Evolutionary conservation across 2,329 filamentous ascomycete species (phyloP), one percentile per base, ranked within the genome.

Genomic region (Diaporthe citrichinensis): DNA sequence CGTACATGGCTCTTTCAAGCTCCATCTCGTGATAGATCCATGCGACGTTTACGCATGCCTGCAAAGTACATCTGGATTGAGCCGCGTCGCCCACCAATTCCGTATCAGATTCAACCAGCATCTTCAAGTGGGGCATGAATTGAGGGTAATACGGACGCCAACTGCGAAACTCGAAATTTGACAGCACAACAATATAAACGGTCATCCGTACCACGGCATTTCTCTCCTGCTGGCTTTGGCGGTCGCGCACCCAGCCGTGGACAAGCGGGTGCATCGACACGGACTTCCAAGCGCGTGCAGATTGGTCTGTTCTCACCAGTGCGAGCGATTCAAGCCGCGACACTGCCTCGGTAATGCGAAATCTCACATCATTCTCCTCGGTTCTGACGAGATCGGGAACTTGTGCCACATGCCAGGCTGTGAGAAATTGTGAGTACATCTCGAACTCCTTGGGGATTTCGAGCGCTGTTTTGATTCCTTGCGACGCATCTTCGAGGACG

Each of bases 111-210:
- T 34, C 61, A n/a, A 67, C 2, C 20, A 67, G 7, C 44, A 4
- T 4, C 44, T n/a, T 34, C 28, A 67, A 25, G 20, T 67, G 61
- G 2, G 28, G 20, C 9, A 4, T 4, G 1, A 67, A 17, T 17
- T n/a, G 28, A 8, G 3, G 20, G 5, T 67, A 3, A 31, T 67
- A 49, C 2, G 17, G 61, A 5, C 28, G 28, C 61, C 61, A 65
- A 3, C 0, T 0, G 0, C 0, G 0, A 2, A 46, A 17, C 9
- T 2, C 23, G 0, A 3, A 51, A 1, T 23, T 0, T 28, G 59
- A 12, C 3, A 67, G 28, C 2, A 10, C 61, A 17, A 67, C 61
- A n/a, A 51, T 9, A 28, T 10, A 67, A 10, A n/a, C 17, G 6
- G 41, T n/a, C 61, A 67, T 67, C 23, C 61, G 15, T 2, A 14